phyloP scores from a whole-genome alignment of 2,329 filamentous ascomycete genomes.

The Ceratocystiopsis brevicomis region DNA sequence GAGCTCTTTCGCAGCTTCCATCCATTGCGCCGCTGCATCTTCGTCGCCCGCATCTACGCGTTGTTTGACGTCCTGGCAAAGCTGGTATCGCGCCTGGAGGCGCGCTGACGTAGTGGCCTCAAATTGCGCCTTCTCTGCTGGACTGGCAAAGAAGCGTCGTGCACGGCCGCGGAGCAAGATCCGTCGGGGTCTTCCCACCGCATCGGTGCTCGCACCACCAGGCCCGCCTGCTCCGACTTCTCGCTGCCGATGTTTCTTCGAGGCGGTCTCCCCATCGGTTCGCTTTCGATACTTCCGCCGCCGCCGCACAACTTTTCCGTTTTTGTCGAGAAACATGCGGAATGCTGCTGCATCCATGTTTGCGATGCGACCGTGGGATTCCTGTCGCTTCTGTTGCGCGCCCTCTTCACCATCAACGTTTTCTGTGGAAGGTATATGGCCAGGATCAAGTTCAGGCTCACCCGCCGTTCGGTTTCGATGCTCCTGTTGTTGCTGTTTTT shows the following conservation, averaged over 20 bases:
- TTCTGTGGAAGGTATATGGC: no score
- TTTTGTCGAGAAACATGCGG: conserved; percentile 9
- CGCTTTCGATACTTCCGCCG: conserved; percentile 8
- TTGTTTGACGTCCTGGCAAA: conserved; percentile 22
- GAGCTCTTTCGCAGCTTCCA: conserved; percentile 38
- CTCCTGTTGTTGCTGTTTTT: conserved; percentile 9
- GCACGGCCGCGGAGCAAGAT: not conserved
- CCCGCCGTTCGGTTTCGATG: not conserved
- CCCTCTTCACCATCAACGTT: no score
- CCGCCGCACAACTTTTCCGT: conserved; percentile 9
- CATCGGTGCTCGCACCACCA: not conserved
- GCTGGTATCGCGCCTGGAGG: conserved; percentile 20
- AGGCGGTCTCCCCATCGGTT: not conserved
- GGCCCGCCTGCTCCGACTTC: not conserved
- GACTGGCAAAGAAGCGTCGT: conserved; percentile 10
- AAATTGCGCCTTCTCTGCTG: conserved; percentile 12
- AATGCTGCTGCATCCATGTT: conserved; percentile 8
- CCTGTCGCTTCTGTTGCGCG: not conserved
- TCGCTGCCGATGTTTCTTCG: conserved; percentile 12
- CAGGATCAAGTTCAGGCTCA: no score
- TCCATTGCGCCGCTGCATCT: conserved; percentile 32
- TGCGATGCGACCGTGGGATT: not conserved
- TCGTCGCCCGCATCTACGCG: conserved; percentile 17
- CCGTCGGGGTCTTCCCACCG: not conserved
- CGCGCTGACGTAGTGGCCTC: conserved; percentile 13